These are phyloP conservation scores for Mallotus nudiflorus DNA, from an alignment of 345 rosid genomes.

Conservation along the genomic window DNA sequence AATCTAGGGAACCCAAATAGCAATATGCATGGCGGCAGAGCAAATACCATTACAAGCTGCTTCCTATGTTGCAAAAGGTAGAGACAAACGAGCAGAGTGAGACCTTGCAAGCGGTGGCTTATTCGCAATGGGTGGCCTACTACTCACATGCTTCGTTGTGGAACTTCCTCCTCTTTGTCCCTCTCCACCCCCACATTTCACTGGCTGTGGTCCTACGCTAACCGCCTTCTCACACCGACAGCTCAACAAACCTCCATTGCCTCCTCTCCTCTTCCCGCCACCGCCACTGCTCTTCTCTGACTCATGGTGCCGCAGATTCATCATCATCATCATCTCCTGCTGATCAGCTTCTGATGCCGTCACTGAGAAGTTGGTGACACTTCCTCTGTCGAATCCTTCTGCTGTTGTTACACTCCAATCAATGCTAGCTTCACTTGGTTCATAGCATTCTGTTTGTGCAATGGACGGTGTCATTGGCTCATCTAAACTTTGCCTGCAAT, in stretches of 20 bases:
- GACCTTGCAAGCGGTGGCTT: conserved; percentile 45
- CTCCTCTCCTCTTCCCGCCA: conserved; percentile 24
- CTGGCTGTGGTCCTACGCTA: conserved; percentile 63
- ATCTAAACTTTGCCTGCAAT: conserved; percentile 28
- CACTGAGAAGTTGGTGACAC: conserved; percentile 49
- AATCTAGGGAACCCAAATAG: background rate
- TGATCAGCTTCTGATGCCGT: conserved; percentile 44
- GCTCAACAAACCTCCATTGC: conserved; percentile 48
- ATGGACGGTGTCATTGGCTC: conserved; percentile 25
- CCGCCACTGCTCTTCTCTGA: conserved; percentile 9
- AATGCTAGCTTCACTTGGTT: conserved; percentile 87
- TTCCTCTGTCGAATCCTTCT: conserved; percentile 47
- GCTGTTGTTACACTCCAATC: conserved; percentile 94
- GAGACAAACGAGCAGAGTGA: conserved; percentile 38
- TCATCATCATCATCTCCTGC: conserved; percentile 19
- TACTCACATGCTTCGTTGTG: conserved; percentile 37
- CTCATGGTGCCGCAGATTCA: conserved; percentile 21
- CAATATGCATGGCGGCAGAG: background rate
- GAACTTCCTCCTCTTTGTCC: conserved; percentile 19
- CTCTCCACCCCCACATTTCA: conserved; percentile 28
- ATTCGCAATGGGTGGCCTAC: conserved; percentile 29
- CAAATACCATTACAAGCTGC: background rate
- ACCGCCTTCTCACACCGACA: conserved; percentile 82
- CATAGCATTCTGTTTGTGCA: conserved; percentile 56
- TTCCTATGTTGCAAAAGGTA: conserved; percentile 26